Evolutionary conservation across 176 grass and related monocot species (phyloP).

Genomic region (bread wheat (Triticum aestivum)): IWGSC_CS_RefSeq_v2.1 NC_057796.1:253891721-253892220

Average conservation of each 20-base stretch:
- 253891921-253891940: slow-evolving; percentile 8
- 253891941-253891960: slow-evolving; percentile 19
- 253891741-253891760: slow-evolving; percentile 26
- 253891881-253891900: slow-evolving; percentile 38
- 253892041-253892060: slow-evolving; percentile 81
- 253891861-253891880: slow-evolving; percentile 42
- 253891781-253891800: slow-evolving; percentile 7
- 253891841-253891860: slow-evolving; percentile 25
- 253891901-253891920: slow-evolving; percentile 51
- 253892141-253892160: slow-evolving; percentile 79
- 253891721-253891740: slow-evolving; percentile 31
- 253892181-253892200: not conserved
- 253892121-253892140: slow-evolving; percentile 83
- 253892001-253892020: slow-evolving; percentile 60
- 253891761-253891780: slow-evolving; percentile 23
- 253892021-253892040: slow-evolving; percentile 68
- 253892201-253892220: not conserved
- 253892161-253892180: slow-evolving; percentile 62
- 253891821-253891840: slow-evolving; percentile 37
- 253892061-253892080: slow-evolving; percentile 77
- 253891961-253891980: slow-evolving; percentile 13
- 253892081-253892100: slow-evolving; percentile 68
- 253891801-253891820: slow-evolving; percentile 5
- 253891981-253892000: not conserved
- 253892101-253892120: slow-evolving; percentile 81